Conservation (phyloP, 2,329 filamentous ascomycete species). For the Botrytis pseudocinerea region DNA sequence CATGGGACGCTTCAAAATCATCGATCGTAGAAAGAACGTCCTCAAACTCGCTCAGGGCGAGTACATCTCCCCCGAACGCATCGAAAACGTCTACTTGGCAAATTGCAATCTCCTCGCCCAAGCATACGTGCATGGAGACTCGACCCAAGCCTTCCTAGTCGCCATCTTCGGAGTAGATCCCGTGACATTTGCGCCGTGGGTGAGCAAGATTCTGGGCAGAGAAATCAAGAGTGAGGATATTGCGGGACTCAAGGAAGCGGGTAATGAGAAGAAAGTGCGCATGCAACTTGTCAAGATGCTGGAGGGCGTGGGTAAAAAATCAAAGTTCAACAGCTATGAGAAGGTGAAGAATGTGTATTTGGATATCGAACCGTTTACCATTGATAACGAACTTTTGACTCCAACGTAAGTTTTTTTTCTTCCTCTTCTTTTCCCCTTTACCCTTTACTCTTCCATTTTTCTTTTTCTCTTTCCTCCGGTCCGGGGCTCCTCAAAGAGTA, state of each 20-base stretch:
- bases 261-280: conserved; percentile 68
- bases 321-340: conserved; percentile 93
- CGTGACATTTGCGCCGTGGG: conserved; percentile 77
- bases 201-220: conserved; percentile 72
- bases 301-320: conserved; percentile 73
- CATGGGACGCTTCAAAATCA: conserved; percentile 83
- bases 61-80: conserved; percentile 95
- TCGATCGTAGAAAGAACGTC: conserved; percentile 99
- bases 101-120: conserved; percentile 75
- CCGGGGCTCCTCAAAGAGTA: no score
- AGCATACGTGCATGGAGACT: conserved; percentile 90
- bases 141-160: conserved; percentile 77
- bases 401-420: conserved; percentile 66
- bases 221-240: conserved; percentile 64
- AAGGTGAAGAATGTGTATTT: conserved; percentile 72
- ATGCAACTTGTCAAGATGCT: conserved; percentile 76
- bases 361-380: conserved; percentile 83
- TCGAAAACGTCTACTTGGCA: conserved; percentile 91
- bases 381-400: conserved; percentile 88
- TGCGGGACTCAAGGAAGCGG: conserved; percentile 65
- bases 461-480: no score
- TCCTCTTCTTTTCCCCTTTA: background rate
- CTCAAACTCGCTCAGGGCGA: conserved; percentile 97
- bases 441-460: no score
- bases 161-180: conserved; percentile 87